Percentiles rank a stretch among this genome's conserved stretches.
Evolutionary conservation across 495 filamentous ascomycete species (phyloP).

Genomic region (Letharia columbiana): DNA sequence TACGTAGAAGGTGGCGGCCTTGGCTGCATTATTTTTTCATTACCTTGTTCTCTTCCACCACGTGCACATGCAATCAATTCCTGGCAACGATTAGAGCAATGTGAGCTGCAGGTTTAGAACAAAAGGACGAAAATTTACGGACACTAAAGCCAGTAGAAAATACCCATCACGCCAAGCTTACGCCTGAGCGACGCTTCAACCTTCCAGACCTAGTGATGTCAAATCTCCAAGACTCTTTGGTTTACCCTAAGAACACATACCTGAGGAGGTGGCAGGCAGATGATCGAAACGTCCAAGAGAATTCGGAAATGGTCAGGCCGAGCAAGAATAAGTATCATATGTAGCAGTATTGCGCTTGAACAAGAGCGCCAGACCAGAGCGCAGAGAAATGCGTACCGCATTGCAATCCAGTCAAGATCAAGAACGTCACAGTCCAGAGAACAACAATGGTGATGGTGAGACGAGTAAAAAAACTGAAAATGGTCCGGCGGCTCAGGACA

Average conservation of each 20-base stretch:
- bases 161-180: background rate
- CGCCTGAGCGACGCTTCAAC: background rate
- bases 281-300: constrained; percentile 1
- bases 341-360: background rate
- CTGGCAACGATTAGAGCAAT: too few species aligned
- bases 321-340: background rate
- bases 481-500: background rate
- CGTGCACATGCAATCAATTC: too few species aligned
- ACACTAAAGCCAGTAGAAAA: constrained; percentile 7
- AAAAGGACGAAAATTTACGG: background rate
- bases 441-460: background rate
- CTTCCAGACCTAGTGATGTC: background rate
- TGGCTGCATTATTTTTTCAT: too few species aligned
- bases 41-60: too few species aligned
- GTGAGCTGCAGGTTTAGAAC: background rate
- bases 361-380: background rate
- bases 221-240: background rate
- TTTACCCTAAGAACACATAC: background rate
- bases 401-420: background rate
- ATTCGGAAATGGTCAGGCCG: constrained; percentile 4
- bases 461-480: background rate
- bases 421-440: background rate
- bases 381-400: constrained; percentile 11
- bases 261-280: background rate
- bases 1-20: too few species aligned